Base-by-base conservation (phyloP, 1,139 yeast species). In the Taphrina confusa region DNA sequence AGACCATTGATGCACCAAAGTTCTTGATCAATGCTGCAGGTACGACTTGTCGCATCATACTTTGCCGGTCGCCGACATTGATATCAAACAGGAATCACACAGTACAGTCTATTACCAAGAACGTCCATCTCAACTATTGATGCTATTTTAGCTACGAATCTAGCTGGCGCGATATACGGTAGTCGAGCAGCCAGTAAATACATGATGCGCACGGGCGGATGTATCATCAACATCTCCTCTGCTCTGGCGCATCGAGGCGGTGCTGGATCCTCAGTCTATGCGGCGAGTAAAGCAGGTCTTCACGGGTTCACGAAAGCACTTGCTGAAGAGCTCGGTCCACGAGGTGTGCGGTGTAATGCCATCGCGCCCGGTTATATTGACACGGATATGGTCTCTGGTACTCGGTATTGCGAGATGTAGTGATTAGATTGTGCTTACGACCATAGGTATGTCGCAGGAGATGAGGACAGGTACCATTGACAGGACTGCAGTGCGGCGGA, bases 251-350 rank as follows among this genome's bases (percentile, higher is more conserved):
- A 64, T 62, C 75, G 64, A 61, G 80, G 72, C 2, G 65, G 77
- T 1, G 59, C 70, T 0, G 97, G 97, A 0, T 82, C 95, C 0
- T 68, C 86, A 0, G 84, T 87, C 0, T 92, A 92, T 70, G 77
- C 89, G 0, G 92, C 95, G 0, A 77, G 89, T 55, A 92, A 92
- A 70, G 86, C 90, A 0, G 97, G 95, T 0, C 62, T 76, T 14
- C 4, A 40, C 58, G 88, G 87, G 3, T 85, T 89, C 67, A 81
- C 95, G 0, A 73, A 75, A 47, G 75, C 85, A 0, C 70, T 89
- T 47, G 84, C 92, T 0, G 68, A 71, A 2, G 98, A 92, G 67
- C 71, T 86, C 61, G 79, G 78, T 9, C 61, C 76, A 0, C 71
- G 74, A 42, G 73, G 75, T 1, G 76, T 84, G 2, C 68, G 88